These are phyloP conservation scores for Sclerotinia minor DNA, from an alignment of 2,329 filamentous ascomycete genomes.

Conservation along the genomic window DNA sequence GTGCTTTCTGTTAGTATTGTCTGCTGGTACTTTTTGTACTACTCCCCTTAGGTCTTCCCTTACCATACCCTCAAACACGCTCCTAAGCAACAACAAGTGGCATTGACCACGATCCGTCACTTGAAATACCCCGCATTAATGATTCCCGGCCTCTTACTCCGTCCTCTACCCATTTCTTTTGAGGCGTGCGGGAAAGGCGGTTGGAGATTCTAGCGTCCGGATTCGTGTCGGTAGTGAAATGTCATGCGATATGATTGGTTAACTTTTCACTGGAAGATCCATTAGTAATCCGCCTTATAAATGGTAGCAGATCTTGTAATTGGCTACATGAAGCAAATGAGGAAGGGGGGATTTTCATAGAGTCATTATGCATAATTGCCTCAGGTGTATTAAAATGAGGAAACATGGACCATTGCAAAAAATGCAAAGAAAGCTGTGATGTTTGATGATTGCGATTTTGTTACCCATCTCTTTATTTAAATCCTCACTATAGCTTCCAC, in stretches of 20 bases:
- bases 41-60: too few species aligned
- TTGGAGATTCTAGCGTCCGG: neutral
- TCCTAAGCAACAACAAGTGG: too few species aligned
- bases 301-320: neutral
- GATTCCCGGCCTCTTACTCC: neutral
- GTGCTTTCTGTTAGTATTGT: too few species aligned
- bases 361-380: slow-evolving; percentile 19
- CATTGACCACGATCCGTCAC: too few species aligned
- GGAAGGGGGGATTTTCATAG: neutral
- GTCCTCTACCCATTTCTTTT: neutral
- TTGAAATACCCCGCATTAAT: too few species aligned
- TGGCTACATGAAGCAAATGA: neutral
- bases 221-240: slow-evolving; percentile 12
- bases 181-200: neutral
- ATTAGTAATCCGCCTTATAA: neutral
- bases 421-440: slow-evolving; percentile 9
- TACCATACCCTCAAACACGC: too few species aligned
- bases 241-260: neutral
- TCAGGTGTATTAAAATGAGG: neutral
- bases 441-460: slow-evolving; percentile 8
- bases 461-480: neutral
- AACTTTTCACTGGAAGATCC: fast-evolving
- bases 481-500: neutral
- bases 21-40: too few species aligned
- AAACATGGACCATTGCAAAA: slow-evolving; percentile 13